Conservation (phyloP, 805 yeast genomes). For the Cyberlindnera amylophila region DNA sequence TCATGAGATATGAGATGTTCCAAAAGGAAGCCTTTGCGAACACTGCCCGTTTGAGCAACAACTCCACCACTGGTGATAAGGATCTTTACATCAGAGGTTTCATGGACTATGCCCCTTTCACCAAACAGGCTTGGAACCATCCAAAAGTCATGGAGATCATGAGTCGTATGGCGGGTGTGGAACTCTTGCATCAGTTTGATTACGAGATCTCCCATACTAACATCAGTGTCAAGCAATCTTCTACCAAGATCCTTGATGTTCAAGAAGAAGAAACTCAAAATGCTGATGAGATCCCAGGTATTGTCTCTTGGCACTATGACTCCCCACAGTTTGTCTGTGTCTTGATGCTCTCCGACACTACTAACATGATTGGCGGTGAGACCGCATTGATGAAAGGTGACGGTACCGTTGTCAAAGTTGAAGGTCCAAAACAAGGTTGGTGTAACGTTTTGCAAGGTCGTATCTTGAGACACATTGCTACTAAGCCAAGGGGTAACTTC, state of each 20-base stretch:
- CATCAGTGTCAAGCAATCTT: conserved; percentile 37
- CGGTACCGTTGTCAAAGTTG: conserved; percentile 24
- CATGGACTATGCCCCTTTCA: conserved; percentile 45
- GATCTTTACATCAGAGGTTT: conserved; percentile 51
- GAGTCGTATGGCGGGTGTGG: conserved; percentile 47
- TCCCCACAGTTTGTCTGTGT: conserved; percentile 66
- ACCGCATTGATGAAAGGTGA: conserved; percentile 42
- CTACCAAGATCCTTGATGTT: conserved; percentile 10
- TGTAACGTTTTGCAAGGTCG: conserved; percentile 49
- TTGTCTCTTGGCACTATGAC: conserved; percentile 62
- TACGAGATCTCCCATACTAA: conserved; percentile 55
- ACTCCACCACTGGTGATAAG: conserved; percentile 43
- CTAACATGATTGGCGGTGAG: conserved; percentile 59
- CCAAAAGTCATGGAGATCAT: conserved; percentile 53
- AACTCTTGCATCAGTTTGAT: conserved; percentile 31
- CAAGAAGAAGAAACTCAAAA: conserved; percentile 4
- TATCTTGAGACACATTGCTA: conserved; percentile 43
- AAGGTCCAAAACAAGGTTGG: conserved; percentile 45
- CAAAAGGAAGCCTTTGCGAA: conserved; percentile 41
- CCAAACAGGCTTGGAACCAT: conserved; percentile 54
- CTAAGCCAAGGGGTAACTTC: conserved; percentile 36
- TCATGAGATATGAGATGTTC: conserved; percentile 55
- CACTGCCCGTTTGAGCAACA: conserved; percentile 40
- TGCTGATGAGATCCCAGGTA: conserved; percentile 40
- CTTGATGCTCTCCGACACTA: conserved; percentile 56